Evolutionary conservation across 441 rosid genomes (phyloP).

Genomic region (Brassica hybrid): DNA sequence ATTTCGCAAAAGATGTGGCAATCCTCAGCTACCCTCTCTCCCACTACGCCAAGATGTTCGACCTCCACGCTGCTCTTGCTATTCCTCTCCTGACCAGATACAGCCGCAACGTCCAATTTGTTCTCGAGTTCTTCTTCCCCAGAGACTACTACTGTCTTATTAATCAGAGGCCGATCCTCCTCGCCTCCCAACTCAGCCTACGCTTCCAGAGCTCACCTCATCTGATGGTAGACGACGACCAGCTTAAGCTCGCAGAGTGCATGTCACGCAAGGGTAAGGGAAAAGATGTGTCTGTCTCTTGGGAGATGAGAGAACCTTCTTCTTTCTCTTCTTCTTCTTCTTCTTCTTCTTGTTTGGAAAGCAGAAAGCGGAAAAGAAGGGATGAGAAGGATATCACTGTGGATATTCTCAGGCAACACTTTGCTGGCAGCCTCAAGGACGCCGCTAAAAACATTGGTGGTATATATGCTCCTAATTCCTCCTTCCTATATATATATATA

Average conservation of each 20-base stretch:
- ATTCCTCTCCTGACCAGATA: slow-evolving; percentile 55
- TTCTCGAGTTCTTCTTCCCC: slow-evolving; percentile 77
- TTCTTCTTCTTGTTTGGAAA: slow-evolving; percentile 40
- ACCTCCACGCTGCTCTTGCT: slow-evolving; percentile 67
- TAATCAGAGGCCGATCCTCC: slow-evolving; percentile 51
- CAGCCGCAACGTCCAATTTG: slow-evolving; percentile 51
- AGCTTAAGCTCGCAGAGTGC: slow-evolving; percentile 55
- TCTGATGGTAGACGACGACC: slow-evolving; percentile 52
- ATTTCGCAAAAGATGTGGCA: slow-evolving; percentile 61
- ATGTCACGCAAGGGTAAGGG: slow-evolving; percentile 53
- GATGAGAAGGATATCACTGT: slow-evolving; percentile 73
- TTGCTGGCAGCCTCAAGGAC: slow-evolving; percentile 88
- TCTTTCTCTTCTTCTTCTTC: no score
- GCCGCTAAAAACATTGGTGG: slow-evolving; percentile 89
- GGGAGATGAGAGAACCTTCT: slow-evolving; percentile 53
- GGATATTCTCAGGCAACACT: slow-evolving; percentile 73
- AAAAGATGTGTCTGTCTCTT: slow-evolving; percentile 51
- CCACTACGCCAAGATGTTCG: slow-evolving; percentile 75
- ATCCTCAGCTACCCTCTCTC: slow-evolving; percentile 73
- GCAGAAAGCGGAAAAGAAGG: slow-evolving; percentile 57
- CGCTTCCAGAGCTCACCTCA: slow-evolving; percentile 52
- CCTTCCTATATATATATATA: neutral
- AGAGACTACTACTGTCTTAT: slow-evolving; percentile 55
- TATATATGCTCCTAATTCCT: slow-evolving; percentile 53
- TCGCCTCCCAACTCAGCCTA: slow-evolving; percentile 50